Evolutionary conservation across 2,329 filamentous ascomycete genomes (phyloP), one percentile per base, ranked within the genome.

Genomic region (Calonectria pteridis): DNA sequence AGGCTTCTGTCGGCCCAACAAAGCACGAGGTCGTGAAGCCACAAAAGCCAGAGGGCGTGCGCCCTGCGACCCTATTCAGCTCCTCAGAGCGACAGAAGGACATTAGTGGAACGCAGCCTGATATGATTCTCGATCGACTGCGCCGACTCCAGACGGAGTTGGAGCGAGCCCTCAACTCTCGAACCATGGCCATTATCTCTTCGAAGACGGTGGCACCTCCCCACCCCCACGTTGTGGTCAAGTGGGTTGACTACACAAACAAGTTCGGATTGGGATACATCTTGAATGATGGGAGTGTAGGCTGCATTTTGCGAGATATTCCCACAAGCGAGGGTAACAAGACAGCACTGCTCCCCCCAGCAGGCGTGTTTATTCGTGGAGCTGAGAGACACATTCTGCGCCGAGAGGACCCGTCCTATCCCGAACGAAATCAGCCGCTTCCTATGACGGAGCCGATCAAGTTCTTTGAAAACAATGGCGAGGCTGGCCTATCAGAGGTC

Each of bases 201-300:
- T 86, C 89, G 13, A 89, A 91, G 84, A 86, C 89, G 72, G 84
- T 88, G 75, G 83, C 88, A 69, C 86, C 89, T 81, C 81, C 92
- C 74, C 83, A 93, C 81, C 89, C 93, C 81, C 85, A 92, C 81
- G 90, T 93, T 55, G 91, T 93, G 16, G 90, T 93, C 14, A 95
- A 96, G 81, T 97, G 94, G 94, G 94, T 97, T 9, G 94, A 97
- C 82, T 97, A 97, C 83, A 95, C 94, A 73, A 95, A 95, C 84
- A 95, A 95, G 82, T 95, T 95, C 82, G 94, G 94, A 16, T 89
- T 97, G 20, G 94, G 94, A 43, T 97, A 96, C 80, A 95, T 96
- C 72, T 87, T 97, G 68, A 94, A 94, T 75, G 94, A 96, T 77
- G 94, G 94, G 35, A 95, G 92, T 75, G 92, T 96, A 26, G 94